A percentile compares a stretch with the other conserved stretches of the same genome.
Conservation (phyloP, 306 rosid genomes). For the Cucurbita argyrosperma region DNA sequence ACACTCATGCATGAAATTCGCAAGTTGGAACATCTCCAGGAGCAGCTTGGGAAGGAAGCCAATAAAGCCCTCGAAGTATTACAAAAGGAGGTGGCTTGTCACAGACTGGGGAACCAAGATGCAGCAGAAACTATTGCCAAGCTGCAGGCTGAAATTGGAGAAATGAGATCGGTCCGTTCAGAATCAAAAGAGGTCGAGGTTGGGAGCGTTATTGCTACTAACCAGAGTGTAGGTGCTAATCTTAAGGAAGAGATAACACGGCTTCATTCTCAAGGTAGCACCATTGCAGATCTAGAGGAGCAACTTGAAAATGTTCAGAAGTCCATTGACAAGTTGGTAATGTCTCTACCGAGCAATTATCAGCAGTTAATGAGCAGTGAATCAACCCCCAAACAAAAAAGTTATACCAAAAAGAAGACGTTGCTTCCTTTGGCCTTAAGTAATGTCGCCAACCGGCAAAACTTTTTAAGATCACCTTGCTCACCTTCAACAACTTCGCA, state of each 20-base stretch:
- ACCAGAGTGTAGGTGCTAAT: slow-evolving; percentile 88
- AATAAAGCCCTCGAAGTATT: slow-evolving; percentile 87
- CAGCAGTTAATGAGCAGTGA: slow-evolving; percentile 32
- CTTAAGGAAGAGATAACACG: slow-evolving; percentile 95
- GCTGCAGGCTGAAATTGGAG: slow-evolving; percentile 87
- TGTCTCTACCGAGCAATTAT: slow-evolving; percentile 84
- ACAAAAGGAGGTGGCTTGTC: slow-evolving; percentile 98
- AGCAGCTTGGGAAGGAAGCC: slow-evolving; percentile 98
- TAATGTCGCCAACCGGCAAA: slow-evolving; percentile 43
- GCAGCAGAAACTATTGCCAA: slow-evolving; percentile 99
- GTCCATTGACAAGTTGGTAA: slow-evolving; percentile 93
- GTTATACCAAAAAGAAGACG: slow-evolving; percentile 60
- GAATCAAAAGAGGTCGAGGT: slow-evolving; percentile 55
- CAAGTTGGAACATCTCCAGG: slow-evolving; percentile 96
- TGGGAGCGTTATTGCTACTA: slow-evolving; percentile 50
- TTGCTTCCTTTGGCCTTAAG: slow-evolving; percentile 71
- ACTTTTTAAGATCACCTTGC: slow-evolving; percentile 79
- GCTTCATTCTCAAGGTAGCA: slow-evolving; percentile 97
- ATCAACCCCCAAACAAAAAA: slow-evolving; percentile 54
- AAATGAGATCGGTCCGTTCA: slow-evolving; percentile 57
- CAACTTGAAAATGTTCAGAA: slow-evolving; percentile 97
- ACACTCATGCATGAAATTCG: slow-evolving; percentile 98
- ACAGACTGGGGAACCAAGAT: slow-evolving; percentile 94
- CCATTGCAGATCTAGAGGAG: slow-evolving; percentile 88
- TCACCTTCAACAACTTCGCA: slow-evolving; percentile 67